Evolutionary conservation across 2,329 filamentous ascomycete genomes (phyloP), one percentile per base, ranked within the genome.

Genomic region (Pyrenophora teres): DNA sequence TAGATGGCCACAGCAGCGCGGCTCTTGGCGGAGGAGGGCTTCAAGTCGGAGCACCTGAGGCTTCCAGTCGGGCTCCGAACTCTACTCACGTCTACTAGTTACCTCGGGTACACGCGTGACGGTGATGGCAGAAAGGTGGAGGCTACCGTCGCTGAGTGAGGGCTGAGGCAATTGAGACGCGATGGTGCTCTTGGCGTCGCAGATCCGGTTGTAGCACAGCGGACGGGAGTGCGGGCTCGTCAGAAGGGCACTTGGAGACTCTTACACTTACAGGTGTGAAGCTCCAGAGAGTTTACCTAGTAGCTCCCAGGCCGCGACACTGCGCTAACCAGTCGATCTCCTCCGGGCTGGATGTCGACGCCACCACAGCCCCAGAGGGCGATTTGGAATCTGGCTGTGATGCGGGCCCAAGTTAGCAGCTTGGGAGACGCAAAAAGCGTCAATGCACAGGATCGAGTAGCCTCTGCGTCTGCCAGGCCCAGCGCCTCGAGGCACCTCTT

Each of bases 301-400:
- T 54, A 44, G 58, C 54, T 53, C 54, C 31, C 23, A 50, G 50
- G 33, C 32, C 44, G 44, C 39, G 40, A 37, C 46, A 59, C 60
- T 61, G 55, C 56, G 56, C 50, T 46, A 50, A 39, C 35, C 35
- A 38, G 43, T 44, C 36, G 31, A 46, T 48, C 46, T 44, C 40
- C 48, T 60, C 10, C 12, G 27, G 27, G 9, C 10, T 30, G 27
- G 27, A 30, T 30, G 27, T 30, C 45, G 45, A 46, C 46, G 49
- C 54, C 50, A 31, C 46, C 63, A 66, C 63, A 62, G 64, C 64
- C 66, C 57, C 56, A 25, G 41, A 54, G 40, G 36, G 50, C 46
- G 54, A 69, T 70, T 70, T 69, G 67, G 65, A 69, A 70, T 68
- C 37, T 53, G 43, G 62, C 19, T 21, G 59, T 50, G 57, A 57